Percentiles rank a stretch among this genome's conserved stretches.
Evolutionary conservation across 768 basidiomycete genomes (phyloP).

Genomic region (Neoboletus subvelutipes): DNA sequence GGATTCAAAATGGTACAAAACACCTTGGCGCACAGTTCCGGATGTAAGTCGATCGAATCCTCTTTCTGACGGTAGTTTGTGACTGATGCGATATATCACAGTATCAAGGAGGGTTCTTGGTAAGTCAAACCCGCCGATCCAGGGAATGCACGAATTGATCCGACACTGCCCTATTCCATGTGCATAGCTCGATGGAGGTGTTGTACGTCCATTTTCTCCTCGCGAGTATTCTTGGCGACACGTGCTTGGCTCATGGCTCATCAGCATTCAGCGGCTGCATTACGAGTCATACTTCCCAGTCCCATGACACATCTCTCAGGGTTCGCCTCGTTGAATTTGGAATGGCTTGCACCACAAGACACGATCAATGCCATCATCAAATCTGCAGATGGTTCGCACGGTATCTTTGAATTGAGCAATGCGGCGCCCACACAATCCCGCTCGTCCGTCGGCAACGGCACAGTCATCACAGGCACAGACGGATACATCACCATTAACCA

Average conservation of each 20-base stretch:
- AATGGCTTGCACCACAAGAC: conserved; percentile 76
- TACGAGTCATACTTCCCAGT: conserved; percentile 58
- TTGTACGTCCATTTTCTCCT: conserved; percentile 44
- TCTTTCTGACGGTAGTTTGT: background rate
- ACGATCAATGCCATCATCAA: conserved; percentile 63
- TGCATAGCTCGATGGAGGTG: conserved; percentile 71
- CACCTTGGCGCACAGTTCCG: conserved; percentile 80
- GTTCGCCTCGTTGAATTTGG: conserved; percentile 65
- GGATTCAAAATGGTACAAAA: conserved; percentile 75
- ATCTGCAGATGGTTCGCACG: conserved; percentile 50
- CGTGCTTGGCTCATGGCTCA: background rate
- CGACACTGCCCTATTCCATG: conserved; percentile 1
- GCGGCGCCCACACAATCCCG: conserved; percentile 51
- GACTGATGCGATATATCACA: conserved; percentile 23
- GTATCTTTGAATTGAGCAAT: conserved; percentile 62
- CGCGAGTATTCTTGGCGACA: background rate
- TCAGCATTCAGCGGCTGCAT: conserved; percentile 65
- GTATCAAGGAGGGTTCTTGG: conserved; percentile 83
- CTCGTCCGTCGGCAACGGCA: conserved; percentile 29
- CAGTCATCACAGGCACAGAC: conserved; percentile 57
- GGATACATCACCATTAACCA: conserved; percentile 57
- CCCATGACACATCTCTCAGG: conserved; percentile 56
- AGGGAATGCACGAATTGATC: background rate
- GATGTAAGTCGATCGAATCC: conserved; percentile 49
- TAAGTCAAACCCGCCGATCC: conserved; percentile 39